These are phyloP conservation scores for Sordaria brevicollis DNA, from an alignment of 495 filamentous ascomycete species.

Conservation along the genomic window DNA sequence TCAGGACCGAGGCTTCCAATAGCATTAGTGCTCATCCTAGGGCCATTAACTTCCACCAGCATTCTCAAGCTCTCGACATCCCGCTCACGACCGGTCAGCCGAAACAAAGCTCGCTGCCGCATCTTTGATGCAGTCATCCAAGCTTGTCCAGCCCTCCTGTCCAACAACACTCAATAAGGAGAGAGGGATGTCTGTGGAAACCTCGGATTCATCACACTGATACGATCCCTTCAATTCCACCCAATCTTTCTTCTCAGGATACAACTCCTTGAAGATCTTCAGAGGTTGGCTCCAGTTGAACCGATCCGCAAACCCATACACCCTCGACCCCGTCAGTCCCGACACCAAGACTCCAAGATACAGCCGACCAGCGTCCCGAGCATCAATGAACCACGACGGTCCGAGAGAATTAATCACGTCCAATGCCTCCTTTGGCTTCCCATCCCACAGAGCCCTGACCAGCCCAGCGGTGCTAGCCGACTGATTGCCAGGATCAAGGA, in stretches of 20 bases:
- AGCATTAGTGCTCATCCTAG: neutral
- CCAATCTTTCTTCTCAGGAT: slow-evolving; percentile 11
- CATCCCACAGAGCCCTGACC: slow-evolving; percentile 9
- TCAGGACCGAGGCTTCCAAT: neutral
- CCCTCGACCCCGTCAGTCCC: slow-evolving; percentile 13
- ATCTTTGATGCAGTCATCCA: slow-evolving; percentile 18
- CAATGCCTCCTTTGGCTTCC: slow-evolving; percentile 1
- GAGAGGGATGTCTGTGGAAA: slow-evolving; percentile 12
- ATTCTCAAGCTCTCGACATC: neutral
- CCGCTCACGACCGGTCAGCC: neutral
- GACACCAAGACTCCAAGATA: slow-evolving; percentile 18
- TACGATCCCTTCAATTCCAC: slow-evolving; percentile 5
- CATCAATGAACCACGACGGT: slow-evolving; percentile 18
- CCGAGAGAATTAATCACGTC: slow-evolving; percentile 1
- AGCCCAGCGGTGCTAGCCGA: slow-evolving; percentile 16
- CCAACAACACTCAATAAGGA: slow-evolving; percentile 14
- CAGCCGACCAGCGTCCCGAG: slow-evolving; percentile 13
- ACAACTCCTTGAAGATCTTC: slow-evolving; percentile 13
- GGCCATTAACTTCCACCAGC: neutral
- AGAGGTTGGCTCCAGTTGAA: slow-evolving; percentile 14
- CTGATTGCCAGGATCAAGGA: slow-evolving; percentile 13
- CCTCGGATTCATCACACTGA: slow-evolving; percentile 16
- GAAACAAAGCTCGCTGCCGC: slow-evolving; percentile 5
- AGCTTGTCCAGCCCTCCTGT: slow-evolving; percentile 17
- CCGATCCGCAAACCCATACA: slow-evolving; percentile 14